Conservation (phyloP, 306 rosid genomes). For the Echinosophora koreensis region DNA sequence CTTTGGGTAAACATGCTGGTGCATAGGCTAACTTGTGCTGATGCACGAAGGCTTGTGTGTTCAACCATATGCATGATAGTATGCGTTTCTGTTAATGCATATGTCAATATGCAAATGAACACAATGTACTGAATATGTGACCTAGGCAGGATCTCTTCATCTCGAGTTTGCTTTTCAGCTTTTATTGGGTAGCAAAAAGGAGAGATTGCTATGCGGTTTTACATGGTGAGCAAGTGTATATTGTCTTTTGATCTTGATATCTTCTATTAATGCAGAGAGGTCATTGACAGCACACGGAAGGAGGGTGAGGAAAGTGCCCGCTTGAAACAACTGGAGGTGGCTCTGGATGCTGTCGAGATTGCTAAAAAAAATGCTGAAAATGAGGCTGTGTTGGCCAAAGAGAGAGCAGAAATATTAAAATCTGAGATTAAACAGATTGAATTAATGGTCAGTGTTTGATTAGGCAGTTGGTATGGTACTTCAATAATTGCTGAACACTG, state of each 20-base stretch:
- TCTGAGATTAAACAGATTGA: conserved; percentile 74
- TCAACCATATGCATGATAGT: conserved; percentile 21
- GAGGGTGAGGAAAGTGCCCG: conserved; percentile 74
- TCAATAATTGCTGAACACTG: conserved; percentile 27
- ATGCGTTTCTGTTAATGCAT: conserved; percentile 29
- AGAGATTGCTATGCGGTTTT: conserved; percentile 21
- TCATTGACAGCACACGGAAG: conserved; percentile 69
- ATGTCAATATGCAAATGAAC: conserved; percentile 20
- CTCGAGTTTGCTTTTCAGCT: conserved; percentile 21
- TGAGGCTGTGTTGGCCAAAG: conserved; percentile 72
- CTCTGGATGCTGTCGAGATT: conserved; percentile 76
- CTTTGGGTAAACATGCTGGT: conserved; percentile 23
- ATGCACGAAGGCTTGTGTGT: conserved; percentile 1
- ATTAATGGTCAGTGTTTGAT: conserved; percentile 68
- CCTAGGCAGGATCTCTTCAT: conserved; percentile 34
- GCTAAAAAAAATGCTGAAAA: conserved; percentile 75
- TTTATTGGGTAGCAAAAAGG: neutral
- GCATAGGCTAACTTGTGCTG: conserved; percentile 27
- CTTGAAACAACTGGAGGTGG: conserved; percentile 87
- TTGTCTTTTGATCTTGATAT: conserved; percentile 35
- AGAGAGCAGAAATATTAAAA: conserved; percentile 70
- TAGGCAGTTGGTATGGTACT: conserved; percentile 22
- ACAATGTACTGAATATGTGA: conserved; percentile 26
- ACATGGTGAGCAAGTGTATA: neutral
- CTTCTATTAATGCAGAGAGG: conserved; percentile 74